Evolutionary conservation across 2,329 filamentous ascomycete species (phyloP), one percentile per base, ranked within the genome.

Genomic region (Fusarium cicatricum): DNA sequence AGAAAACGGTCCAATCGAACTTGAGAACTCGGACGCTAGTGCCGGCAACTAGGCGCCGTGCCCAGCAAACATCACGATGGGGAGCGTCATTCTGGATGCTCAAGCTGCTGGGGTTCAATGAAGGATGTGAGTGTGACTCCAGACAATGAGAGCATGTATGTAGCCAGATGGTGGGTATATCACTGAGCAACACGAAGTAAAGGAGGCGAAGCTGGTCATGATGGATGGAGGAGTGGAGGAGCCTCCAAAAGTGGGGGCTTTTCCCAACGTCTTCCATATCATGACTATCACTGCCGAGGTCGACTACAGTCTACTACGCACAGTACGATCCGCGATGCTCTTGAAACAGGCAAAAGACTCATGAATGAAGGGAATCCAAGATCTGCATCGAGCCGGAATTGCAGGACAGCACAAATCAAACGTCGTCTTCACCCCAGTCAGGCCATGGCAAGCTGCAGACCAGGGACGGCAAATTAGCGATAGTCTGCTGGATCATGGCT

Each of bases 401-500:
- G 48, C 62, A 67, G 57, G 58, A 55, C 46, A 45, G 48, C 39
- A 16, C 42, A 36, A 45, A 40, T 58, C 37, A 50, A 47, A 36
- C 56, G 39, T 54, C 40, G 50, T 43, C 53, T 58, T 33, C 21
- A 42, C 45, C 56, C 62, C 51, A 44, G 61, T 62, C 64, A 58
- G 54, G 28, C 47, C 61, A 58, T 38, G 40, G 47, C 33, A 43
- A 28, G 38, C 15, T 45, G 40, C 54, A 50, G 53, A 41, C 43
- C 47, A 63, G 60, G 64, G 44, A 56, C 61, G 52, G 64, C 50
- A 67, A 70, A 70, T 69, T 70, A 70, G 53, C 55, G 50, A 43
- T 52, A 34, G 46, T 40, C 43, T 51, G 57, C 60, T 64, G 64
- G 50, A 70, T 68, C 66, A 66, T 70, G 65, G 67, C 67, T 69